Evolutionary conservation across 148 eudicot species (phyloP), one percentile per base, ranked within the genome.

Genomic region (Chenopodium berlandieri): DNA sequence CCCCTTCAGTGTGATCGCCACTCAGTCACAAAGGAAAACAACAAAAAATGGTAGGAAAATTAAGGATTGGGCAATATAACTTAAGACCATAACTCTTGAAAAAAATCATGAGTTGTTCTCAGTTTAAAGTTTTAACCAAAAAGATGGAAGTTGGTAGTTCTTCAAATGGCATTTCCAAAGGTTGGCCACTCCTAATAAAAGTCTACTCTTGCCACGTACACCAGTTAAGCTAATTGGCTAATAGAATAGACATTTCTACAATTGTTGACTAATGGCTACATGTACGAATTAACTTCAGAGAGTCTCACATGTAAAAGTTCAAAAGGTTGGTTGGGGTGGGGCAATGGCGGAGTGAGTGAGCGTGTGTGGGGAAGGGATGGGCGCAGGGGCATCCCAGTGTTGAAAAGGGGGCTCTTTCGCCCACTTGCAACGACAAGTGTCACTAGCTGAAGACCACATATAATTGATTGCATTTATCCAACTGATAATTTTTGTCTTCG

Each of bases 271-370:
- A 70, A 40, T 19, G 46, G 74, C 50, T 71, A 72, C 54, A 40
- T 44, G 30, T 44, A 17, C 22, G 52, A 17, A 40, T 71, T 4
- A 11, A 9, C 20, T 47, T 73, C 56, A 73, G 13, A 23, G 22
- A 40, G 27, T 11, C 32, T 1, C 17, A 74, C 34, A 17, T 50
- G 37, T 50, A 46, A 14, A 47, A 47, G 74, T 74, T 27, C 63
- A 74, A 25, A 50, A 50, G 63, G 37, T 48, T 71, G 52, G 52
- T 71, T 40, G 75, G 52, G 75, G 52, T 71, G 75, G 75, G 52
- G 7, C 44, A 40, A 40, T 40, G 44, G 44, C 44, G 5, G 44
- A 40, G 44, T 40, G 44, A 40, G 8, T 40, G 8, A 4, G 37
- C 4, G 5, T 34, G 37, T 34, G 44, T 40, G 44, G 6, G 5